phyloP scores from a whole-genome alignment of 768 basidiomycete species.

The Pleurotus giganteus region DNA sequence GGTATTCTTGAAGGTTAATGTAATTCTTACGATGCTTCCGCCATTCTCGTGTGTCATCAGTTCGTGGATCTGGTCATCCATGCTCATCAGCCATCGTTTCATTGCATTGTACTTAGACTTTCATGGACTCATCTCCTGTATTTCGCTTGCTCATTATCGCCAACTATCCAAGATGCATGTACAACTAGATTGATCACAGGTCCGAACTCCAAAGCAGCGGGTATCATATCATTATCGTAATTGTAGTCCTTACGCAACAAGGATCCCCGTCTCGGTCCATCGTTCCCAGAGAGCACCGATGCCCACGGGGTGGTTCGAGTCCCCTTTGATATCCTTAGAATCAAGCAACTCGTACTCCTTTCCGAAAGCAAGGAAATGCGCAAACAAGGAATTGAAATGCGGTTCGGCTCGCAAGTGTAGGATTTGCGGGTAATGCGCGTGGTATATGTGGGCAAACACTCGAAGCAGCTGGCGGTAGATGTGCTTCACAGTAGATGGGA shows the following conservation, averaged over 20 bases:
- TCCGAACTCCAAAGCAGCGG: neutral
- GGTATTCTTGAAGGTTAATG: constrained; percentile 60
- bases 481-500: constrained; percentile 88
- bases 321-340: constrained; percentile 81
- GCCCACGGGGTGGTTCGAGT: constrained; percentile 59
- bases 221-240: neutral
- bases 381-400: constrained; percentile 96
- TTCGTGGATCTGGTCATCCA: constrained; percentile 9
- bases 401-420: constrained; percentile 92
- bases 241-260: constrained; percentile 37
- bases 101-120: neutral
- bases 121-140: neutral
- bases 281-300: constrained; percentile 82
- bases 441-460: constrained; percentile 96
- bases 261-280: constrained; percentile 84
- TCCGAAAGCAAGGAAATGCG: constrained; percentile 96
- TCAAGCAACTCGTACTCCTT: constrained; percentile 91
- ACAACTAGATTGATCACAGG: too few relatives aligned
- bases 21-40: neutral
- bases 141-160: neutral
- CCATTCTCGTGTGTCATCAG: neutral
- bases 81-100: constrained; percentile 11
- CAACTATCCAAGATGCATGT: too few relatives aligned
- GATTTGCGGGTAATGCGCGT: constrained; percentile 89
- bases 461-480: constrained; percentile 96